Evolutionary conservation across 139 green algal species (phyloP).

Genomic region (Diplosphaera chodatii): DNA sequence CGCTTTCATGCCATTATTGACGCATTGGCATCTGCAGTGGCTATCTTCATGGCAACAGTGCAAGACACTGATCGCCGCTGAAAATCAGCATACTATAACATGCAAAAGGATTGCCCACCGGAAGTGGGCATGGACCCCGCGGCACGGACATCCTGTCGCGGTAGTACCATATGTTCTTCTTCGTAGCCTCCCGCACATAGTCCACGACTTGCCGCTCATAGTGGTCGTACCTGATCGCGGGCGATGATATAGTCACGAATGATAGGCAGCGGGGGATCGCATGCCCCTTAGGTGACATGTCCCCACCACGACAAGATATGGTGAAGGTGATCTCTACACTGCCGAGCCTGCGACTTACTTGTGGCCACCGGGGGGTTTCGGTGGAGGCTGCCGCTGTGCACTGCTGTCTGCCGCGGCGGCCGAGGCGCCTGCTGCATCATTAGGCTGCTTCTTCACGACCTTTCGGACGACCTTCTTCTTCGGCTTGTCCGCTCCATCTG

Average conservation of each 20-base stretch:
- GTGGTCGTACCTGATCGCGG: background rate
- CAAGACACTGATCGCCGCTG: too few relatives aligned
- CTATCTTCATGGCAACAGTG: too few relatives aligned
- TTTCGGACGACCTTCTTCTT: background rate
- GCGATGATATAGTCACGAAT: background rate
- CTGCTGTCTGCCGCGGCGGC: background rate
- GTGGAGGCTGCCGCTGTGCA: background rate
- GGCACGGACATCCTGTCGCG: conserved; percentile 57
- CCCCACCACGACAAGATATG: too few relatives aligned
- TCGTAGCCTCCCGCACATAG: conserved; percentile 68
- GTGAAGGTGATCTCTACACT: background rate
- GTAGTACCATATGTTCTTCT: conserved; percentile 81
- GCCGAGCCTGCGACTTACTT: background rate
- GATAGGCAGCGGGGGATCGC: too few relatives aligned
- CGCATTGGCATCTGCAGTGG: too few relatives aligned
- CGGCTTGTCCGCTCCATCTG: background rate
- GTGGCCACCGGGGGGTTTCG: background rate
- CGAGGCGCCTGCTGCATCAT: background rate
- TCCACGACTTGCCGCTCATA: conserved; percentile 52
- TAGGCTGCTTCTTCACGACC: background rate
- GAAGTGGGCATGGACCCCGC: conserved; percentile 78
- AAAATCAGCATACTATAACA: too few relatives aligned
- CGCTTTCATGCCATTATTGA: too few relatives aligned
- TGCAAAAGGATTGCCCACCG: too few relatives aligned
- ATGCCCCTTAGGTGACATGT: too few relatives aligned